phyloP scores from a whole-genome alignment of 345 rosid species.

The Arabidopsis arenosa region DNA sequence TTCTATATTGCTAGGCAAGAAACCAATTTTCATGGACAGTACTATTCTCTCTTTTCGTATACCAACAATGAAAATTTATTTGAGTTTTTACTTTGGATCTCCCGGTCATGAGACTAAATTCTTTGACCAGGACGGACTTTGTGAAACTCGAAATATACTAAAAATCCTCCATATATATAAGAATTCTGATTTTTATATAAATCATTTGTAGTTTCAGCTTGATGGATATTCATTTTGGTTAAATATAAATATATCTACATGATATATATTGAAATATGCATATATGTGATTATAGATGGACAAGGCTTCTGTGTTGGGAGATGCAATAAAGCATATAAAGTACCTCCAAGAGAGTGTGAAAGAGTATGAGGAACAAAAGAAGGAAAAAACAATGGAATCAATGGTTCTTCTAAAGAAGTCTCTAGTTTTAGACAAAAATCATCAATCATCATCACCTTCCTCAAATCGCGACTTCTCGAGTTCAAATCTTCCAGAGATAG shows the following conservation, averaged over 20 bases:
- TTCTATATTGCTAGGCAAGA: background rate
- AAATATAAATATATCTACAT: background rate
- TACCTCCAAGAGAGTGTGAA: constrained; percentile 75
- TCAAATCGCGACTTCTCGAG: constrained; percentile 24
- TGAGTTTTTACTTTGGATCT: background rate
- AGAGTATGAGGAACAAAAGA: constrained; percentile 68
- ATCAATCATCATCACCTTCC: constrained; percentile 1
- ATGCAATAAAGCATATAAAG: constrained; percentile 81
- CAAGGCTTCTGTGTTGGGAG: constrained; percentile 92
- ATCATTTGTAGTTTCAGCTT: background rate
- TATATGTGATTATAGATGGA: constrained; percentile 63
- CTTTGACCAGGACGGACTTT: background rate
- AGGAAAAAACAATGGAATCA: constrained; percentile 56
- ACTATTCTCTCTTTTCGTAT: background rate
- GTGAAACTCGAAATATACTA: background rate
- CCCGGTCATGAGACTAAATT: background rate
- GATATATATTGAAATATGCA: background rate
- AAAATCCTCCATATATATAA: background rate
- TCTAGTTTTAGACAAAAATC: constrained; percentile 47
- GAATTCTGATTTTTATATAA: background rate
- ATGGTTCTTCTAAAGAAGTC: constrained; percentile 71
- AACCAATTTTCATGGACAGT: background rate
- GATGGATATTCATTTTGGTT: background rate
- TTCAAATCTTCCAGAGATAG: constrained; percentile 71
- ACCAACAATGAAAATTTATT: background rate